Evolutionary conservation across 495 filamentous ascomycete species (phyloP).

Genomic region (Penicillium psychrofluorescens): DNA sequence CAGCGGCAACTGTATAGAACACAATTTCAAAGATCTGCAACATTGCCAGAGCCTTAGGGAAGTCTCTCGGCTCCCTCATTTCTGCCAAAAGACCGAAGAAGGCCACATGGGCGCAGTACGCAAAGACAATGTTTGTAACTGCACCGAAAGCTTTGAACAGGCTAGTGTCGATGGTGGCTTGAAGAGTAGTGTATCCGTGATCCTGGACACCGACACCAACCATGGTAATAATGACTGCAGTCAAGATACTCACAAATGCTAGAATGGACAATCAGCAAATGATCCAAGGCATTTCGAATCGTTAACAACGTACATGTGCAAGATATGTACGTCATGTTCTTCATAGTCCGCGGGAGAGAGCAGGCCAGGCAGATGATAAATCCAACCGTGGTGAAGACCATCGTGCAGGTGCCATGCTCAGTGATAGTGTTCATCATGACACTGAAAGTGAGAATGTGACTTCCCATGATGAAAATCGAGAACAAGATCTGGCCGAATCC

Average conservation of each 20-base stretch:
- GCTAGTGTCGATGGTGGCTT: constrained; percentile 22
- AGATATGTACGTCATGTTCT: constrained; percentile 53
- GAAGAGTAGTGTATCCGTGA: constrained; percentile 11
- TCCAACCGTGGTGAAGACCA: constrained; percentile 61
- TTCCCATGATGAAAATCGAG: constrained; percentile 70
- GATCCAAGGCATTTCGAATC: too few relatives aligned
- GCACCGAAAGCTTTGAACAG: constrained; percentile 34
- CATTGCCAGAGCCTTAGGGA: constrained; percentile 56
- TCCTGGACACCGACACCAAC: constrained; percentile 55
- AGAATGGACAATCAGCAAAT: too few relatives aligned
- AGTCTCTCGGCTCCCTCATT: constrained; percentile 62
- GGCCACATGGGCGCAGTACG: constrained; percentile 58
- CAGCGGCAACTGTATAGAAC: constrained; percentile 60
- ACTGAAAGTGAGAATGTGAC: constrained; percentile 63
- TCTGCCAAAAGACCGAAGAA: constrained; percentile 76
- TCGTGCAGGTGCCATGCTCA: constrained; percentile 58
- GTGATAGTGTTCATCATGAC: constrained; percentile 66
- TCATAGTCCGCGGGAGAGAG: constrained; percentile 58
- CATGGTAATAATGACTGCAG: constrained; percentile 60
- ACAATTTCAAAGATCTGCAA: constrained; percentile 58
- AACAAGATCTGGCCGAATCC: constrained; percentile 61
- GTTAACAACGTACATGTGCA: constrained; percentile 32
- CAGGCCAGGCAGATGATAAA: constrained; percentile 53
- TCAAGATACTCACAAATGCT: constrained; percentile 24
- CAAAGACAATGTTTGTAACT: constrained; percentile 48